phyloP scores from a whole-genome alignment of 352 stramenopile species.

The Thalassiosira livingstoniorum region DNA sequence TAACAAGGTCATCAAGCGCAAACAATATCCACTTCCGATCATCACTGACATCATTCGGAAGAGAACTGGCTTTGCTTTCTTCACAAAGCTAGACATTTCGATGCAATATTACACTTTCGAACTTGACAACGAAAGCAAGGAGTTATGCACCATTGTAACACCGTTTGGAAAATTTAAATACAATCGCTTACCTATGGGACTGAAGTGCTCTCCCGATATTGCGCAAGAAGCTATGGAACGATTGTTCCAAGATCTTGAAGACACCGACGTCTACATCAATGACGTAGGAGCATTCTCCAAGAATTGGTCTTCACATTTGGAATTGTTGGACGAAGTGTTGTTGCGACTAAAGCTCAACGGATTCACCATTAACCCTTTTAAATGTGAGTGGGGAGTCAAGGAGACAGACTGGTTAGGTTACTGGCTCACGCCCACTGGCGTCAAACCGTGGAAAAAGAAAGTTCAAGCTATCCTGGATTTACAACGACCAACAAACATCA shows the following conservation, averaged over 20 bases:
- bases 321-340: conserved; percentile 37
- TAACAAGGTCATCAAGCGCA: conserved; percentile 24
- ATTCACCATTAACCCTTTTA: conserved; percentile 52
- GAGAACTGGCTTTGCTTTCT: conserved; percentile 29
- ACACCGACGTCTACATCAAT: conserved; percentile 57
- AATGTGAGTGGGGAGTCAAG: conserved; percentile 64
- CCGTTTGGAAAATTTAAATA: conserved; percentile 21
- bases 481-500: conserved; percentile 23
- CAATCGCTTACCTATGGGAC: conserved; percentile 55
- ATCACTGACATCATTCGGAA: conserved; percentile 72
- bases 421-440: conserved; percentile 47
- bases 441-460: conserved; percentile 62
- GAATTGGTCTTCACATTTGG: conserved; percentile 48
- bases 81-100: conserved; percentile 60
- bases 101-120: conserved; percentile 64
- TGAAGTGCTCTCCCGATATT: conserved; percentile 48
- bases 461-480: conserved; percentile 47
- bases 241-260: conserved; percentile 25
- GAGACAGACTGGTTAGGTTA: conserved; percentile 70
- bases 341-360: conserved; percentile 31
- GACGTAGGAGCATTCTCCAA: conserved; percentile 58
- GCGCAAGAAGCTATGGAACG: conserved; percentile 63
- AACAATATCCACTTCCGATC: conserved; percentile 58
- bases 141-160: conserved; percentile 51
- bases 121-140: conserved; percentile 41